Evolutionary conservation across 164 flowering plant genomes (phyloP).

Genomic region (Berberis thunbergii): DNA sequence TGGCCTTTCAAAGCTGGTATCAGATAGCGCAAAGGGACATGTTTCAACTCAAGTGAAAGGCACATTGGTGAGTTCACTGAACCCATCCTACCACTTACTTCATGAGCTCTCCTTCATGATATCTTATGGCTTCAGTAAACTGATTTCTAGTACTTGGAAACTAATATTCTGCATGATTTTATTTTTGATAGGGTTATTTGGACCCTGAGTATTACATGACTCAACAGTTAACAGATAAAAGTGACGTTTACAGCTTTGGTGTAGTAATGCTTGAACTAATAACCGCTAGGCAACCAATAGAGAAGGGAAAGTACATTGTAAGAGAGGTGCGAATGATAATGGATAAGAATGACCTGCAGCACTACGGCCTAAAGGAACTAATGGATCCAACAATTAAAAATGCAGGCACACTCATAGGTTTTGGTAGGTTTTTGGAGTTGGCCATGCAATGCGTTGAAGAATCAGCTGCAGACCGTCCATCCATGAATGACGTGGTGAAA

Average conservation of each 20-base stretch:
- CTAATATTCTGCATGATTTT: not conserved
- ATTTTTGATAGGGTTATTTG: conserved; percentile 65
- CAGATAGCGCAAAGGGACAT: conserved; percentile 53
- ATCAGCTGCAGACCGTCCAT: conserved; percentile 72
- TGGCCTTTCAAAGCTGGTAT: conserved; percentile 65
- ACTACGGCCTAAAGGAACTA: conserved; percentile 46
- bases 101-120: not conserved
- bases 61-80: conserved; percentile 44
- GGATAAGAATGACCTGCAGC: conserved; percentile 39
- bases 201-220: conserved; percentile 99
- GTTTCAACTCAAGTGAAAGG: conserved; percentile 82
- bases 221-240: conserved; percentile 80
- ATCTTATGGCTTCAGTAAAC: not conserved
- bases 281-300: conserved; percentile 68
- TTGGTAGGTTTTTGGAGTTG: conserved; percentile 59
- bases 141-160: not conserved
- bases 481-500: conserved; percentile 79
- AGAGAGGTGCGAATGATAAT: conserved; percentile 57
- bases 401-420: conserved; percentile 35
- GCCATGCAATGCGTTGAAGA: conserved; percentile 91
- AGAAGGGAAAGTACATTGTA: conserved; percentile 80
- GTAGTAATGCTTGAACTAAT: conserved; percentile 88
- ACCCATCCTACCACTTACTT: not conserved
- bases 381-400: conserved; percentile 55
- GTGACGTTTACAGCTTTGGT: conserved; percentile 89